Evolutionary conservation across 768 basidiomycete species (phyloP), one percentile per base, ranked within the genome.

Genomic region (Kwoniella pini): DNA sequence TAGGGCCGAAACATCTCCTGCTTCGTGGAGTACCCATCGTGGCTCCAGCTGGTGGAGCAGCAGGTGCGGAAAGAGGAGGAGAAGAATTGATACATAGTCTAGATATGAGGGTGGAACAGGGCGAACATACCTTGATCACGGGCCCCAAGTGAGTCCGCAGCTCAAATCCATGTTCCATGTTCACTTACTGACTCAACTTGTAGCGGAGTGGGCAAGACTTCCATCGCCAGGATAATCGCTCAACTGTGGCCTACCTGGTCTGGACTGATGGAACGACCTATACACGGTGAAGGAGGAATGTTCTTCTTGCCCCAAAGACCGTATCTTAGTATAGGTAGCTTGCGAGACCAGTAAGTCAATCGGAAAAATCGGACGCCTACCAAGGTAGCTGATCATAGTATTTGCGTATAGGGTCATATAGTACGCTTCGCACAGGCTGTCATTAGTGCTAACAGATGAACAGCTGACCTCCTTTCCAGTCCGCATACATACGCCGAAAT

Each of bases 81-180:
- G 74, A 77, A 57, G 84, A 85, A 3, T 83, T 97, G 28, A 87
- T 96, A 33, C 83, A 82, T 49, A 84, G 86, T 48, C 81, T 96
- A 21, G 86, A 82, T 42, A 72, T 96, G 26, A 75, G 80, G 9
- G 82, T 96, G 54, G 74, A 79, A 54, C 68, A 76, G 21, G 89
- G 90, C 2, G 89, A 95, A 44, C 93, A 96, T 71, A 80, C 94
- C 6, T 89, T 96, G 85, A 91, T 96, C 65, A 94, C 91, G 0
- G 94, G 93, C 1, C 87, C 88, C 54, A 80, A 80, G 75, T 79
- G 44, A 64, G 77, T 70, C 10, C 1, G 7, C 19, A 10, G 21
- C 12, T 26, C 3, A 28, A 40, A 36, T 21, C 24, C 22, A 21
- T 31, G 17, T 11, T 7, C 19, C 31, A 30, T 7, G 22, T 21